These are phyloP conservation scores for Skeletonema marinoi DNA, from an alignment of 108 stramenopile genomes.

Conservation along the genomic window DNA sequence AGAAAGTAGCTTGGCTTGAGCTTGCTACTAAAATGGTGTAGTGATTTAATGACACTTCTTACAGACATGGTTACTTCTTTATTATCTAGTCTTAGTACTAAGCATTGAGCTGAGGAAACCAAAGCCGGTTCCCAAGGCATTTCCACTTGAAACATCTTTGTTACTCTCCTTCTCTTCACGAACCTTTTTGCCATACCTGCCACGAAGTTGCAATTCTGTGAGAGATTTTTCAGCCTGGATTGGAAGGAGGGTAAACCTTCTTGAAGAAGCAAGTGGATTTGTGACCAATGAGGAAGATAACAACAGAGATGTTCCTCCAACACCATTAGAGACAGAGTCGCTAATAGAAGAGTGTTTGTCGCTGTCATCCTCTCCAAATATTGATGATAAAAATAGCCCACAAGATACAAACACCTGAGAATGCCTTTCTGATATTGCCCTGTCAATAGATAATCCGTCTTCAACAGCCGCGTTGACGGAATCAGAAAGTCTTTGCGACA, in stretches of 20 bases:
- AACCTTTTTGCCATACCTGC: slow-evolving; percentile 61
- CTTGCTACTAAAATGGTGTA: not conserved
- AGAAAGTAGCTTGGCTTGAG: slow-evolving; percentile 7
- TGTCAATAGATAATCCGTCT: slow-evolving; percentile 24
- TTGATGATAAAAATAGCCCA: slow-evolving; percentile 71
- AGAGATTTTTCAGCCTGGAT: slow-evolving; percentile 86
- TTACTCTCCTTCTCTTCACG: slow-evolving; percentile 52
- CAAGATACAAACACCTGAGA: slow-evolving; percentile 58
- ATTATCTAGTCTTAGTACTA: slow-evolving; percentile 66
- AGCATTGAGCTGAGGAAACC: slow-evolving; percentile 86
- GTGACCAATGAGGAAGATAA: slow-evolving; percentile 51
- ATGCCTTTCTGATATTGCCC: slow-evolving; percentile 62
- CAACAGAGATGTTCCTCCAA: slow-evolving; percentile 27
- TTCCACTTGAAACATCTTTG: slow-evolving; percentile 48
- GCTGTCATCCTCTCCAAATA: slow-evolving; percentile 67
- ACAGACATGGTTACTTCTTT: not conserved
- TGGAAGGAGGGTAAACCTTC: slow-evolving; percentile 79
- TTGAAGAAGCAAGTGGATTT: slow-evolving; percentile 75
- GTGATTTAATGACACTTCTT: not conserved
- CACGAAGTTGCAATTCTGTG: slow-evolving; percentile 75
- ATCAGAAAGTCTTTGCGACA: slow-evolving; percentile 27
- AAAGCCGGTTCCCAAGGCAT: slow-evolving; percentile 69
- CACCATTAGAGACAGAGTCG: slow-evolving; percentile 10
- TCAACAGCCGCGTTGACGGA: slow-evolving; percentile 19
- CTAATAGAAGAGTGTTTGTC: slow-evolving; percentile 20